Percentiles rank a stretch among this genome's conserved stretches.
Conservation (phyloP, 2,329 filamentous ascomycete genomes). For the Penicillium freii region DNA sequence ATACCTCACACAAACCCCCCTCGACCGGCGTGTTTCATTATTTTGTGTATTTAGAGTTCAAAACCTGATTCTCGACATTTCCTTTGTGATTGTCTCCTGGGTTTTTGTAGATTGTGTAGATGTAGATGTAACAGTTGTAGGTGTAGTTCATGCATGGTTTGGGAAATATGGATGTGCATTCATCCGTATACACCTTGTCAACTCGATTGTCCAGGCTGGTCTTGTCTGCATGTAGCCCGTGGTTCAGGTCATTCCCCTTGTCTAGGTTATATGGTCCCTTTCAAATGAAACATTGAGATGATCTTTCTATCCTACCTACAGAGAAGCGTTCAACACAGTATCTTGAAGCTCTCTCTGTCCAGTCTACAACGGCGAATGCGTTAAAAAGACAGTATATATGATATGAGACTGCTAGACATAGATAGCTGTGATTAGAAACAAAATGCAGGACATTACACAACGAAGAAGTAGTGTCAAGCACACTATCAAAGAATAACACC, state of each 20-base stretch:
- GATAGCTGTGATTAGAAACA: background rate
- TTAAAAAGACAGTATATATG: background rate
- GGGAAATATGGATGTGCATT: background rate
- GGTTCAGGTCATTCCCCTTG: background rate
- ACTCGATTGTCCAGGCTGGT: background rate
- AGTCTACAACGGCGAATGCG: background rate
- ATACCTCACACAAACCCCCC: conserved; percentile 19
- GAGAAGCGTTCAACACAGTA: background rate
- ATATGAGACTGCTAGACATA: background rate
- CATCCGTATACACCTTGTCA: background rate
- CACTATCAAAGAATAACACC: background rate
- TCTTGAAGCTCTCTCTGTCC: background rate
- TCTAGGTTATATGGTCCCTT: background rate
- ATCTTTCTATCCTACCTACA: background rate
- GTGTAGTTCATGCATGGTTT: background rate
- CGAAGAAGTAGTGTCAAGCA: background rate
- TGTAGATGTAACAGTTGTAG: background rate
- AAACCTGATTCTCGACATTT: conserved; percentile 36
- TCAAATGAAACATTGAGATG: too few species aligned
- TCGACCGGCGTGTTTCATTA: conserved; percentile 38
- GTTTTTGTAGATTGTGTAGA: background rate
- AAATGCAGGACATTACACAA: background rate
- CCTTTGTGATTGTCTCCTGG: conserved; percentile 18
- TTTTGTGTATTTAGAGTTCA: conserved; percentile 43
- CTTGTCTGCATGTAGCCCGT: background rate